Evolutionary conservation across 2,329 filamentous ascomycete genomes (phyloP).

Genomic region (Ophiosphaerella herpotricha): DNA sequence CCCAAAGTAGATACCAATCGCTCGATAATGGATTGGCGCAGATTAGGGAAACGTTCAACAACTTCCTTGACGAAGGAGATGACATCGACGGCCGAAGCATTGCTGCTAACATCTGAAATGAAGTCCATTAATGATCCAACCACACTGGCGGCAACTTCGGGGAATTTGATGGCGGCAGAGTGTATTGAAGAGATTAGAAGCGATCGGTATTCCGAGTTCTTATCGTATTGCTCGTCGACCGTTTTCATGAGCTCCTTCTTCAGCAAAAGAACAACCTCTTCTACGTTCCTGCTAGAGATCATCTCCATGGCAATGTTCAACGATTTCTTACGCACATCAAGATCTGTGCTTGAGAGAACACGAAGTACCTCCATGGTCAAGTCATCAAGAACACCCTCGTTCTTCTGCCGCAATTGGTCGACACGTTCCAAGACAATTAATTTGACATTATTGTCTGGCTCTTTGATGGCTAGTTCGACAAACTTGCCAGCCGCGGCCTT

Average conservation of each 20-base stretch:
- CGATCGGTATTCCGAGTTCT: conserved; percentile 67
- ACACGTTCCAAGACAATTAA: conserved; percentile 96
- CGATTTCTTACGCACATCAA: conserved; percentile 92
- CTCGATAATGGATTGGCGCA: conserved; percentile 84
- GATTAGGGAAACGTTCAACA: conserved; percentile 93
- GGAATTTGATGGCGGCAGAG: conserved; percentile 98
- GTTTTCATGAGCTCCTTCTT: conserved; percentile 99
- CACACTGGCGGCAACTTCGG: conserved; percentile 94
- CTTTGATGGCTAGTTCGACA: conserved; percentile 95
- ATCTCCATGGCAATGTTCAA: conserved; percentile 90
- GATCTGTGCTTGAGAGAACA: conserved; percentile 91
- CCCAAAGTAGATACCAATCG: conserved; percentile 86
- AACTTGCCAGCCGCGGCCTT: conserved; percentile 96
- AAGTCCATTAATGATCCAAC: conserved; percentile 99
- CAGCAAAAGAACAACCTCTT: conserved; percentile 91
- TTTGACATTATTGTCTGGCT: conserved; percentile 99
- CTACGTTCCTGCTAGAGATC: conserved; percentile 98
- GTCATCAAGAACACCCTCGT: conserved; percentile 90
- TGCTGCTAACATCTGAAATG: conserved; percentile 98
- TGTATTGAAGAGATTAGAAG: conserved; percentile 97
- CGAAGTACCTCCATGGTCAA: conserved; percentile 96
- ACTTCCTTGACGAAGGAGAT: conserved; percentile 99
- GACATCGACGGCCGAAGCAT: conserved; percentile 93
- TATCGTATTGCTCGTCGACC: conserved; percentile 97
- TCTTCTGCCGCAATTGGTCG: conserved; percentile 81